phyloP scores from a whole-genome alignment of 1,284 basidiomycete species.

The Ustilago sp. region DNA sequence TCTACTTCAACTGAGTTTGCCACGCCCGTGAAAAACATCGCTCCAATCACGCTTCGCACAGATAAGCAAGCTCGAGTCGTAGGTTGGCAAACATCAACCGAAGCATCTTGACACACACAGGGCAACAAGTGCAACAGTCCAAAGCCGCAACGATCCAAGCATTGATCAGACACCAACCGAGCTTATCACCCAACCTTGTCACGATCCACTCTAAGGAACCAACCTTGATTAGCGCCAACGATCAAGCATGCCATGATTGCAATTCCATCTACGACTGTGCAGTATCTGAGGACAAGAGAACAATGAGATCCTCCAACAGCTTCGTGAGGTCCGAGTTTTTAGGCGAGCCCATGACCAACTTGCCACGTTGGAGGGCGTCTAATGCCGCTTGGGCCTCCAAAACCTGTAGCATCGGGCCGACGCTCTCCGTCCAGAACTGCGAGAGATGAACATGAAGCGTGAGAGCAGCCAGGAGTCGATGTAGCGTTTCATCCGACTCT shows the following conservation, averaged over 20 bases:
- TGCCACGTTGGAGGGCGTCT: background rate
- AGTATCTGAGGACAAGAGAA: constrained; percentile 20
- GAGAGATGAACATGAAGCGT: constrained; percentile 79
- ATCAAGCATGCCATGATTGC: background rate
- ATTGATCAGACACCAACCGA: background rate
- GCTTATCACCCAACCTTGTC: constrained; percentile 6
- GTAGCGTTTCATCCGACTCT: constrained; percentile 77
- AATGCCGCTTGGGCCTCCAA: constrained; percentile 71
- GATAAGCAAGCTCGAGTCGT: constrained; percentile 10
- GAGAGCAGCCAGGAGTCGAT: constrained; percentile 79
- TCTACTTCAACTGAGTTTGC: no score
- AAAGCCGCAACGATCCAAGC: background rate
- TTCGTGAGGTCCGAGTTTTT: constrained; percentile 28
- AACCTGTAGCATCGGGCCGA: constrained; percentile 79
- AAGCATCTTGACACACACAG: background rate
- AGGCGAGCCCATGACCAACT: constrained; percentile 23
- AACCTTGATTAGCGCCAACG: background rate
- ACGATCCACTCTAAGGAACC: background rate
- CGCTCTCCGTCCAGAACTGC: constrained; percentile 73
- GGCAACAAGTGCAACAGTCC: background rate
- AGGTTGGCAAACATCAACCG: background rate
- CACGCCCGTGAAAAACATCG: background rate
- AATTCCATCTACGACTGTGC: background rate
- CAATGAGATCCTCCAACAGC: constrained; percentile 30
- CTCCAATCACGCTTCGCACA: constrained; percentile 11